These are phyloP conservation scores for Fusarium sp. DNA, from an alignment of 2,329 filamentous ascomycete species.

Conservation along the genomic window DNA sequence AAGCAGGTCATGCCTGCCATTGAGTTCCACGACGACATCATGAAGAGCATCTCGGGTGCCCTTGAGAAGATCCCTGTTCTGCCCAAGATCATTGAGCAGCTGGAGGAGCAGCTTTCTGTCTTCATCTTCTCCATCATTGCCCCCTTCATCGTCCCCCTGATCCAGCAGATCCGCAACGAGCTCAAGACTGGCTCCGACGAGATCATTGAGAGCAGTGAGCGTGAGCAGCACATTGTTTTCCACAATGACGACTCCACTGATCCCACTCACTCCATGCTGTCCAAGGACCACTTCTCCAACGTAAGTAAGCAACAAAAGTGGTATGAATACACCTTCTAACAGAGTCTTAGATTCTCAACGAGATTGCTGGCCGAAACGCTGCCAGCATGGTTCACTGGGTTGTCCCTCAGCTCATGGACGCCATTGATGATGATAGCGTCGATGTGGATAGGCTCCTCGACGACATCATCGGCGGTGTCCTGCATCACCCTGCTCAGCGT, in stretches of 20 bases:
- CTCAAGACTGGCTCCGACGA: slow-evolving; percentile 86
- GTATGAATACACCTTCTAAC: background rate
- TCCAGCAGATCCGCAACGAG: slow-evolving; percentile 87
- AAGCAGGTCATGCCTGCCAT: slow-evolving; percentile 89
- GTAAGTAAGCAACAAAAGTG: slow-evolving; percentile 51
- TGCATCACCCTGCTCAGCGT: slow-evolving; percentile 89
- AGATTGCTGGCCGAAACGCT: slow-evolving; percentile 85
- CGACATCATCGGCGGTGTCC: slow-evolving; percentile 82
- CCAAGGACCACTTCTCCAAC: slow-evolving; percentile 95
- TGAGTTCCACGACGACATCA: slow-evolving; percentile 88
- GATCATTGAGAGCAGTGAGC: slow-evolving; percentile 85
- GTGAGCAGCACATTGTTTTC: slow-evolving; percentile 89
- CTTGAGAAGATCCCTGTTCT: slow-evolving; percentile 88
- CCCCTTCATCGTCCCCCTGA: slow-evolving; percentile 86
- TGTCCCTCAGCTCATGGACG: slow-evolving; percentile 88
- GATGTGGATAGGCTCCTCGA: slow-evolving; percentile 78
- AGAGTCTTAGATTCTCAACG: slow-evolving; percentile 74
- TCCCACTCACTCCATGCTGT: slow-evolving; percentile 94
- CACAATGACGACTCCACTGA: slow-evolving; percentile 79
- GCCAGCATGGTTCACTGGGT: slow-evolving; percentile 84
- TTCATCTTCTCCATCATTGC: slow-evolving; percentile 94
- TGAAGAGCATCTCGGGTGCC: slow-evolving; percentile 80
- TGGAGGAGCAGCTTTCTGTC: slow-evolving; percentile 87
- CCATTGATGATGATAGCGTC: slow-evolving; percentile 81
- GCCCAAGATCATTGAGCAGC: slow-evolving; percentile 84